Evolutionary conservation across 768 basidiomycete species (phyloP).

Genomic region (Daedaleopsis nitida): DNA sequence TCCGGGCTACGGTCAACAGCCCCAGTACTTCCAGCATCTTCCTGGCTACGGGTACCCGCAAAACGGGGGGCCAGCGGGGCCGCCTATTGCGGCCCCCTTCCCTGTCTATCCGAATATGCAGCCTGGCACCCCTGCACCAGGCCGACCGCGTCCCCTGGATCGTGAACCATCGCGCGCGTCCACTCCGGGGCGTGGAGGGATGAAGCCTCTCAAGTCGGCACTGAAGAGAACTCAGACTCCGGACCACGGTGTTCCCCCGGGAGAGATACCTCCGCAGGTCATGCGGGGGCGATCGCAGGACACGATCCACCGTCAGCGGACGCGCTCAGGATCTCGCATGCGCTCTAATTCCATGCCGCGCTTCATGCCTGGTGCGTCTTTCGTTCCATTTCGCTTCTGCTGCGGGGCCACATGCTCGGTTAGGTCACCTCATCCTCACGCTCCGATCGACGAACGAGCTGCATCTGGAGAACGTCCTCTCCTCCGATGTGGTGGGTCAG

Average conservation of each 20-base stretch:
- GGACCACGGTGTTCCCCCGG: slow-evolving; percentile 11
- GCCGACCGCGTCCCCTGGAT: slow-evolving; percentile 17
- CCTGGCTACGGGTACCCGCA: slow-evolving; percentile 21
- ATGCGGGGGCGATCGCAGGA: slow-evolving; percentile 15
- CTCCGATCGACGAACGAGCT: slow-evolving; percentile 69
- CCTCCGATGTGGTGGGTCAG: slow-evolving; percentile 61
- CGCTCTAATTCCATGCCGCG: slow-evolving; percentile 37
- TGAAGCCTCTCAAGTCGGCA: slow-evolving; percentile 54
- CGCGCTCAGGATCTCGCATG: slow-evolving; percentile 21
- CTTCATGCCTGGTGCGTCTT: slow-evolving; percentile 29
- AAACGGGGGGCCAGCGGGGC: neutral
- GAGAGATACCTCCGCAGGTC: neutral
- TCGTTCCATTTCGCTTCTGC: neutral
- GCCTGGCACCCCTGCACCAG: slow-evolving; percentile 16
- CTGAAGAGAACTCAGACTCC: slow-evolving; percentile 48
- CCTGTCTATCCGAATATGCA: slow-evolving; percentile 18
- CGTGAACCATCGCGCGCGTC: slow-evolving; percentile 15
- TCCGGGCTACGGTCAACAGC: slow-evolving; percentile 5
- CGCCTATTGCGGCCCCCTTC: slow-evolving; percentile 17
- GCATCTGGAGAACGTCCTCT: slow-evolving; percentile 43
- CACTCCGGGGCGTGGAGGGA: slow-evolving; percentile 6
- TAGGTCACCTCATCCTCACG: slow-evolving; percentile 75
- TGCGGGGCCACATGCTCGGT: neutral
- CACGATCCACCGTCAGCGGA: slow-evolving; percentile 12
- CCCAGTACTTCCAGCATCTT: slow-evolving; percentile 20